Evolutionary conservation across 148 eudicot species (phyloP), one percentile per base, ranked within the genome.

Genomic region (Cornus florida): DNA sequence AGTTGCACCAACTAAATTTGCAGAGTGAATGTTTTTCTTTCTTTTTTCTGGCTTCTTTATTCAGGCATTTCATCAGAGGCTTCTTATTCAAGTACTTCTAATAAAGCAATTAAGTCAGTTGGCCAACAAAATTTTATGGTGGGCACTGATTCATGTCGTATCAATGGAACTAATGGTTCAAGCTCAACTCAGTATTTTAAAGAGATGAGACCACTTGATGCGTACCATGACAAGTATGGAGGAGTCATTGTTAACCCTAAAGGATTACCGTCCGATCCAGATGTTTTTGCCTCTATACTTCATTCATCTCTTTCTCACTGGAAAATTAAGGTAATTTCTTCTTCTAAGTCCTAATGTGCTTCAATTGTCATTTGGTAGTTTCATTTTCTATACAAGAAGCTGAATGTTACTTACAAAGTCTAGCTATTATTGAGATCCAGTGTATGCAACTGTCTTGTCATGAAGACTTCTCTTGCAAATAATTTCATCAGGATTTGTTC

Each of bases 211-310:
- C 77, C 87, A 1, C 88, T 94, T 60, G 93, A 92, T 33, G 80
- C 84, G 69, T 82, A 76, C 78, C 93, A 92, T 86, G 98, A 94
- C 77, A 91, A 87, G 81, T 94, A 94, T 79, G 97, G 88, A 65
- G 98, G 98, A 65, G 89, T 94, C 11, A 75, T 91, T 75, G 83
- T 94, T 43, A 79, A 91, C 64, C 82, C 97, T 1, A 89, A 91
- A 66, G 82, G 73, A 62, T 79, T 94, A 74, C 97, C 98, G 0
- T 75, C 88, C 79, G 84, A 92, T 71, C 86, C 93, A 0, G 77
- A 81, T 69, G 78, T 71, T 13, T 94, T 94, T 71, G 89, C 89
- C 68, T 90, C 93, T 41, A 53, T 79, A 11, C 93, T 94, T 73
- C 87, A 83, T 19, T 82, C 86, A 17, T 94, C 98, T 3, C 84